Evolutionary conservation across 2,329 filamentous ascomycete species (phyloP).

Genomic region (Fusarium brevicatenulatum): DNA sequence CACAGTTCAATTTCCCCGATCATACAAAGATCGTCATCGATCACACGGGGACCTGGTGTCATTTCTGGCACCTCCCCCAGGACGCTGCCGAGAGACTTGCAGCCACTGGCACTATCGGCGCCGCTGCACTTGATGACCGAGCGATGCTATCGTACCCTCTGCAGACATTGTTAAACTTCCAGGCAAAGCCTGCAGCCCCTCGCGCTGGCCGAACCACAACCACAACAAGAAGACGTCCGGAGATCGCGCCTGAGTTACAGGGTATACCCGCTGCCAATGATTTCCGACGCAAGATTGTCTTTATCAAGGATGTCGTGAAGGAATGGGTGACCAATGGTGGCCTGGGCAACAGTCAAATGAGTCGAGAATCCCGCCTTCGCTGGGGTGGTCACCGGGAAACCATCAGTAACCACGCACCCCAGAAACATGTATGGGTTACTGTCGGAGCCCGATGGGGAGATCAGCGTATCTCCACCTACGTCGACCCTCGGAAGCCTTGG

Average conservation of each 20-base stretch:
- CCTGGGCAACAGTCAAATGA: conserved; percentile 73
- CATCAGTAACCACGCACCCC: conserved; percentile 59
- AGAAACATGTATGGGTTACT: conserved; percentile 75
- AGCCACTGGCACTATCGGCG: conserved; percentile 72
- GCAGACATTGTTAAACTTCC: conserved; percentile 78
- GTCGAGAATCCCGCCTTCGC: conserved; percentile 61
- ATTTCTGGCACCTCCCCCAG: conserved; percentile 80
- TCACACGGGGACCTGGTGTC: conserved; percentile 76
- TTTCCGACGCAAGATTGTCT: conserved; percentile 78
- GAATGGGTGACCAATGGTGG: conserved; percentile 79
- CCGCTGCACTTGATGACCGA: conserved; percentile 76
- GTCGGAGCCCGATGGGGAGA: conserved; percentile 73
- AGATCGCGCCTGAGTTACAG: conserved; percentile 69
- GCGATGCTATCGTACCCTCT: conserved; percentile 77
- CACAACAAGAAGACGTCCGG: conserved; percentile 64
- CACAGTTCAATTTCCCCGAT: conserved; percentile 87
- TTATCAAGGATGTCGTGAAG: conserved; percentile 73
- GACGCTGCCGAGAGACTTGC: conserved; percentile 74
- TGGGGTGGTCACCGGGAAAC: conserved; percentile 70
- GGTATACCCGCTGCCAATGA: conserved; percentile 77
- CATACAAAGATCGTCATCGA: conserved; percentile 87
- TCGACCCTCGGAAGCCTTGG: conserved; percentile 64
- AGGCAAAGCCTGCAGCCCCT: conserved; percentile 56
- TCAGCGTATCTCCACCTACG: conserved; percentile 62
- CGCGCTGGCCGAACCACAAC: conserved; percentile 57